phyloP scores from a whole-genome alignment of 192 early-diverging fungal genomes.

The Backusella tarrabulga region DNA sequence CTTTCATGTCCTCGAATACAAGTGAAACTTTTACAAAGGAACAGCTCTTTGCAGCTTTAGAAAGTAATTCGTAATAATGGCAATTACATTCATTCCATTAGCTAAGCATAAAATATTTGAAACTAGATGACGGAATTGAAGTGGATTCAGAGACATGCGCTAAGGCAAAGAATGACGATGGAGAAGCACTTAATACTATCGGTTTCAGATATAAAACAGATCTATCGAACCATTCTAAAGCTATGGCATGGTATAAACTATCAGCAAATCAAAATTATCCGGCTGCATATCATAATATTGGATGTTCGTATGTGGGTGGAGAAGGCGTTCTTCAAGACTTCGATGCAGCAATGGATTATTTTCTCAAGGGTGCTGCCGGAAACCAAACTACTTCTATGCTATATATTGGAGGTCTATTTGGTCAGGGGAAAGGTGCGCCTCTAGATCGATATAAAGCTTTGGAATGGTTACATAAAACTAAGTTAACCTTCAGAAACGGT shows the following conservation, averaged over 20 bases:
- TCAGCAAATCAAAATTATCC: not conserved
- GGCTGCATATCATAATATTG: not conserved
- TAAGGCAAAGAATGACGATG: too few species aligned
- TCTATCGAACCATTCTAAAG: not conserved
- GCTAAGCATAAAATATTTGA: too few species aligned
- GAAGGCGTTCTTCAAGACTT: not conserved
- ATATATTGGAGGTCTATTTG: not conserved
- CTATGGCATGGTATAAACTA: not conserved
- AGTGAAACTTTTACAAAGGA: too few species aligned
- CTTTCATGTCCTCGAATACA: too few species aligned
- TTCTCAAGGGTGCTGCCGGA: not conserved
- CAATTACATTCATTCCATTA: too few species aligned
- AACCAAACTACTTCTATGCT: not conserved
- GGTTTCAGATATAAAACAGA: not conserved
- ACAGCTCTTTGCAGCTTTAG: too few species aligned
- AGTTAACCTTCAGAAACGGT: too few species aligned
- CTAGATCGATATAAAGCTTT: not conserved
- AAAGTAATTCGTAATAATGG: too few species aligned
- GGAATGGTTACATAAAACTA: not conserved
- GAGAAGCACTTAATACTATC: not conserved
- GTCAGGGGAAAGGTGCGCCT: not conserved
- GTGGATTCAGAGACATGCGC: too few species aligned
- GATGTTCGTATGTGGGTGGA: not conserved
- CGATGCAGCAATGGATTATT: not conserved
- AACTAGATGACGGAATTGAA: too few species aligned